A percentile compares a stretch with the other conserved stretches of the same genome.
Conservation (phyloP, 1,284 basidiomycete genomes). For the Porogramme epimiltina region DNA sequence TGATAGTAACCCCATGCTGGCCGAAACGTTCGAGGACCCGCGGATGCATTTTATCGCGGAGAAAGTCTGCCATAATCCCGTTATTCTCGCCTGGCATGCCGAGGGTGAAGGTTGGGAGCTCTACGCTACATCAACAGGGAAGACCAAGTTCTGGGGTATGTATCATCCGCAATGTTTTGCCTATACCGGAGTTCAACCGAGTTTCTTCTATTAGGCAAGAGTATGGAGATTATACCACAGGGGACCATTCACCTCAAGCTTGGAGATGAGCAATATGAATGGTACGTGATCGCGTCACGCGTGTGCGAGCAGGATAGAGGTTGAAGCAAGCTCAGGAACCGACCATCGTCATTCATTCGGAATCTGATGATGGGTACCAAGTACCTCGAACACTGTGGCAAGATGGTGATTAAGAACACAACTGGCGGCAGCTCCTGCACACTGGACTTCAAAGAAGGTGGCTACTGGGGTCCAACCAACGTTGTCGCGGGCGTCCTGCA, state of each 20-base stretch:
- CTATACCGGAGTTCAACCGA: conserved; percentile 22
- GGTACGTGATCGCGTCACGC: conserved; percentile 45
- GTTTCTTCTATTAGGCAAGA: conserved; percentile 61
- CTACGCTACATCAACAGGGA: conserved; percentile 71
- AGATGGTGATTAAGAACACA: conserved; percentile 72
- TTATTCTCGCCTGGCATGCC: conserved; percentile 83
- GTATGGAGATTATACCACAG: conserved; percentile 80
- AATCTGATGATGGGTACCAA: conserved; percentile 90
- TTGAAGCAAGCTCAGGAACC: conserved; percentile 53
- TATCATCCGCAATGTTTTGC: conserved; percentile 20
- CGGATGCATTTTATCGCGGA: conserved; percentile 84
- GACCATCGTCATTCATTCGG: conserved; percentile 86
- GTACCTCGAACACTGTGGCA: conserved; percentile 82
- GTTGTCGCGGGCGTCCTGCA: conserved; percentile 67
- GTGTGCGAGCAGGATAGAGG: background rate
- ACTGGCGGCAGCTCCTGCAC: conserved; percentile 58
- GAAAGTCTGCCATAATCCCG: conserved; percentile 87
- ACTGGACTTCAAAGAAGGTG: conserved; percentile 83
- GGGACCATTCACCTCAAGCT: conserved; percentile 69
- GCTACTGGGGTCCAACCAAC: conserved; percentile 82
- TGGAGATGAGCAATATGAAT: conserved; percentile 65
- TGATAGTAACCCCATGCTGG: conserved; percentile 81
- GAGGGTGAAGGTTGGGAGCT: conserved; percentile 79
- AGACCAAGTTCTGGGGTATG: conserved; percentile 88
- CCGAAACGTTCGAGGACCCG: conserved; percentile 85